phyloP scores from a whole-genome alignment of 2,329 filamentous ascomycete species.

The Stemphylium vesicarium region DNA sequence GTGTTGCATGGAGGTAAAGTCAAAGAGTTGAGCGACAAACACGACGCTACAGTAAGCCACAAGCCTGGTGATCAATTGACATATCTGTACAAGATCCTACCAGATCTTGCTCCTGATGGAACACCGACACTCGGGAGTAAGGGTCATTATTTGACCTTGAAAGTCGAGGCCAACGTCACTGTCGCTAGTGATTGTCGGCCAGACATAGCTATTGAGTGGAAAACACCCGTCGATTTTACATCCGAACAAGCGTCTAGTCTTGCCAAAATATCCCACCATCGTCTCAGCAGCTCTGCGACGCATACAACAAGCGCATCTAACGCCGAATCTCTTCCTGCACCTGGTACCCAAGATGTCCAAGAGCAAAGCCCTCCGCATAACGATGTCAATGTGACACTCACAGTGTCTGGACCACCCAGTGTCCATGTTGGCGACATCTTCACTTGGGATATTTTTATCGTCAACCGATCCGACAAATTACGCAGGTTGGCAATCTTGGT shows the following conservation, averaged over 20 bases:
- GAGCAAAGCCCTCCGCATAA: slow-evolving; percentile 35
- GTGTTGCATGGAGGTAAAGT: slow-evolving; percentile 64
- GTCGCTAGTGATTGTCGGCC: slow-evolving; percentile 65
- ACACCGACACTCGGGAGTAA: slow-evolving; percentile 53
- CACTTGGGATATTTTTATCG: slow-evolving; percentile 74
- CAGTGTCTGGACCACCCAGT: slow-evolving; percentile 68
- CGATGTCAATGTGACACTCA: slow-evolving; percentile 76
- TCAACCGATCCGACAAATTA: slow-evolving; percentile 69
- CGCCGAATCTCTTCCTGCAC: slow-evolving; percentile 38
- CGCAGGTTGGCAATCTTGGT: slow-evolving; percentile 75
- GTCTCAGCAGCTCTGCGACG: slow-evolving; percentile 34
- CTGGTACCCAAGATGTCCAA: slow-evolving; percentile 27
- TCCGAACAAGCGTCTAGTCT: slow-evolving; percentile 50
- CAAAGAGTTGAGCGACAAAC: slow-evolving; percentile 52
- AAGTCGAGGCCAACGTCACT: slow-evolving; percentile 66
- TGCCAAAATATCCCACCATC: slow-evolving; percentile 40
- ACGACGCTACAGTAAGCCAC: slow-evolving; percentile 65
- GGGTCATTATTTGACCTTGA: slow-evolving; percentile 59
- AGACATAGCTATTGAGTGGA: slow-evolving; percentile 70
- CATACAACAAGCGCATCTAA: slow-evolving; percentile 29
- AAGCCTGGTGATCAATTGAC: slow-evolving; percentile 77
- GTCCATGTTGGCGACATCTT: slow-evolving; percentile 72
- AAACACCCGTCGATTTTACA: slow-evolving; percentile 72
- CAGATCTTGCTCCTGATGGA: slow-evolving; percentile 52
- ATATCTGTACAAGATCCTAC: slow-evolving; percentile 71